Percentiles rank a stretch among this genome's conserved stretches.
phyloP scores from a whole-genome alignment of 176 grass and related monocot species.

The Ananas comosus region DNA sequence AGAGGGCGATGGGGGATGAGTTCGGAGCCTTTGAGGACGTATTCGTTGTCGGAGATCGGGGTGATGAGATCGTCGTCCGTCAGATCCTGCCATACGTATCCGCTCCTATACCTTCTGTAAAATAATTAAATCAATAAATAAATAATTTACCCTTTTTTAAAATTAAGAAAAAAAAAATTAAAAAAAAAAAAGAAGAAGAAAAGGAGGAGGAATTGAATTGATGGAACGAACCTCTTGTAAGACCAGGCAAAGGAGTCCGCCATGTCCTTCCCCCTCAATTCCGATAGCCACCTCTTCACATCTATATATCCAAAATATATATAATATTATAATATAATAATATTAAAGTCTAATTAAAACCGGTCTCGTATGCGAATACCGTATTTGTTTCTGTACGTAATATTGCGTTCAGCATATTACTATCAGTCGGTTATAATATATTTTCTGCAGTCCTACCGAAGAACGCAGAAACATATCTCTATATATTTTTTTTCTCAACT shows the following conservation, averaged over 20 bases:
- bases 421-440: too few species aligned
- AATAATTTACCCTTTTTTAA: background rate
- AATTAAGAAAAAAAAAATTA: too few species aligned
- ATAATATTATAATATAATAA: too few species aligned
- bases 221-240: slow-evolving; percentile 42
- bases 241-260: slow-evolving; percentile 55
- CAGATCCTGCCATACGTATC: slow-evolving; percentile 54
- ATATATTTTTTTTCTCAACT: too few species aligned
- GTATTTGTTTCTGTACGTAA: too few species aligned
- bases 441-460: too few species aligned
- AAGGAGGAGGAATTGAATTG: background rate
- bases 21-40: slow-evolving; percentile 60
- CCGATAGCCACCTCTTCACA: slow-evolving; percentile 68
- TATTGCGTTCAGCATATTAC: too few species aligned
- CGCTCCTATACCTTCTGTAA: slow-evolving; percentile 39
- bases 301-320: slow-evolving; percentile 18
- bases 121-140: too few species aligned
- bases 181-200: background rate
- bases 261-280: slow-evolving; percentile 57
- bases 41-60: slow-evolving; percentile 58
- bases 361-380: too few species aligned
- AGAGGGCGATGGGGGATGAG: slow-evolving; percentile 13
- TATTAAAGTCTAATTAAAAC: too few species aligned
- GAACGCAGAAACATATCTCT: too few species aligned
- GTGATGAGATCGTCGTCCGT: slow-evolving; percentile 66